phyloP scores from a whole-genome alignment of 139 green algal species.

The Chlorella sp. region DNA sequence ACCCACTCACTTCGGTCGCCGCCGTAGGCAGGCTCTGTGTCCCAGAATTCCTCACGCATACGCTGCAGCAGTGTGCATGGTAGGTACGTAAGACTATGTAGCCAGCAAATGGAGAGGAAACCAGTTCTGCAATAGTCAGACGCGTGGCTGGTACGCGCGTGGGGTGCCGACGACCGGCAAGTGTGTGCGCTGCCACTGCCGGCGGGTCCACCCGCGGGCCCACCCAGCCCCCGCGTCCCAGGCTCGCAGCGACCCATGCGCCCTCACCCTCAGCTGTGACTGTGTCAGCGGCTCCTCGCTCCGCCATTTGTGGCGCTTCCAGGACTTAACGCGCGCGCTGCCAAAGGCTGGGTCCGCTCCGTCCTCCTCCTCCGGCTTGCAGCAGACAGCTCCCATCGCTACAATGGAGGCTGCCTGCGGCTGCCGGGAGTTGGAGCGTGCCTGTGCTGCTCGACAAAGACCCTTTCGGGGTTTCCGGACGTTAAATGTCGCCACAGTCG shows the following conservation, averaged over 20 bases:
- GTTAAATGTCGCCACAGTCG: too few relatives aligned
- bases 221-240: background rate
- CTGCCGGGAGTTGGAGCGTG: too few relatives aligned
- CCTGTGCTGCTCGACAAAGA: too few relatives aligned
- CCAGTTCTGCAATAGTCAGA: too few relatives aligned
- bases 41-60: conserved; percentile 90
- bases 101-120: too few relatives aligned
- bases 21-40: conserved; percentile 91
- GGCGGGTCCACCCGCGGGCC: too few relatives aligned
- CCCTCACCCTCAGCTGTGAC: conserved; percentile 55
- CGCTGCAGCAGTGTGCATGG: conserved; percentile 49
- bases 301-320: conserved; percentile 58
- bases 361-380: conserved; percentile 19
- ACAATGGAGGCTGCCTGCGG: too few relatives aligned
- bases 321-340: conserved; percentile 3
- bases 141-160: too few relatives aligned
- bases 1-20: conserved; percentile 76
- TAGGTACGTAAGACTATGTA: too few relatives aligned
- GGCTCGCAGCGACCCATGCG: too few relatives aligned
- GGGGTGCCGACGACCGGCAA: background rate
- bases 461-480: too few relatives aligned
- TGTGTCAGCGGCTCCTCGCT: conserved; percentile 53
- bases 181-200: background rate
- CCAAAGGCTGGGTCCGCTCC: background rate
- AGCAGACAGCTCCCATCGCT: conserved; percentile 34